These are phyloP conservation scores for Boletus rufocinnamomeus DNA, from an alignment of 768 basidiomycete species.

Conservation along the genomic window DNA sequence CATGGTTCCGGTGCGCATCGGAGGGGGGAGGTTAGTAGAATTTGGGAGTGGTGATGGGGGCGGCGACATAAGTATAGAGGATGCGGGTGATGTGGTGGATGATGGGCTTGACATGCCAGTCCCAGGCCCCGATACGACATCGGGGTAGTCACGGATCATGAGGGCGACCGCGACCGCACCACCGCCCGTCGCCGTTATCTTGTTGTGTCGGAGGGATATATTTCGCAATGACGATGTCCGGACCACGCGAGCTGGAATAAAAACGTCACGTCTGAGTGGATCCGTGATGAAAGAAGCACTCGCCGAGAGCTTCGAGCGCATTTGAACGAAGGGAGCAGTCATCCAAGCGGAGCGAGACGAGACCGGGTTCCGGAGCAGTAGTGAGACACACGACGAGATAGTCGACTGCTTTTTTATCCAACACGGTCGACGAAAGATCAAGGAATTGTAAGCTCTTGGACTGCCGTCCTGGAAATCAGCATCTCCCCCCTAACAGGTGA, in stretches of 20 bases:
- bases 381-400: conserved; percentile 72
- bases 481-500: not conserved
- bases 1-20: conserved; percentile 42
- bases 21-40: conserved; percentile 20
- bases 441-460: conserved; percentile 80
- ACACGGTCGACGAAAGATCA: conserved; percentile 81
- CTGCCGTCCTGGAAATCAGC: conserved; percentile 38
- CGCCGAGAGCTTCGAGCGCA: conserved; percentile 80
- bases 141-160: conserved; percentile 96
- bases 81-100: conserved; percentile 13
- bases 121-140: conserved; percentile 50
- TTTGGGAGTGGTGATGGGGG: conserved; percentile 37
- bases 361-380: conserved; percentile 39
- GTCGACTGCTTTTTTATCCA: conserved; percentile 86
- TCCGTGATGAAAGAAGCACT: conserved; percentile 28
- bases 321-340: conserved; percentile 77
- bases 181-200: conserved; percentile 80
- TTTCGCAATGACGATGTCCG: conserved; percentile 84
- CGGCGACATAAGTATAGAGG: conserved; percentile 32
- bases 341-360: conserved; percentile 84
- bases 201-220: conserved; percentile 88
- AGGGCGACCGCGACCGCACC: conserved; percentile 91
- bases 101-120: conserved; percentile 3
- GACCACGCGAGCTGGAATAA: conserved; percentile 66
- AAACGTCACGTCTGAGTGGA: not conserved